Base-by-base conservation (phyloP, 1,139 yeast species). In the Zygotorulaspora mrakii region DNA sequence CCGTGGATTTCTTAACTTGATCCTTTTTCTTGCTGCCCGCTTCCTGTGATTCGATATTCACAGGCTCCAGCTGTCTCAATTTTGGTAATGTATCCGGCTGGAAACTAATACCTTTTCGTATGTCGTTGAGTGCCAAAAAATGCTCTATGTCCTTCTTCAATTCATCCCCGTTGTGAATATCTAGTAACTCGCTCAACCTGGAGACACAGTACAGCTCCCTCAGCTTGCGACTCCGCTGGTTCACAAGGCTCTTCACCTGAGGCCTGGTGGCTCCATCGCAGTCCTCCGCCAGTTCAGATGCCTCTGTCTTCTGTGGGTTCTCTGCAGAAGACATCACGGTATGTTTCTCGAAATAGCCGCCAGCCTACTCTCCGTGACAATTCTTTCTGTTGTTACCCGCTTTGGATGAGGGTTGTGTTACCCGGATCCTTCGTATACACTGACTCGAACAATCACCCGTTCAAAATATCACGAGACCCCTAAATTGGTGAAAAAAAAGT, bases 171-270 rank as follows among this genome's bases (percentile, higher is more conserved):
- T 57, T 48, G 7, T 43, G 54, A 8, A 57, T 47, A 6, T 47
- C 46, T 22, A 56, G 20, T 49, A 61, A 11, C 51, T 61, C 50
- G 57, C 53, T 39, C 55, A 68, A 35, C 44, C 69, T 64, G 1
- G 80, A 71, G 4, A 78, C 69, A 46, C 76, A 73, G 53, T 74
- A 77, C 17, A 78, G 59, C 53, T 77, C 81, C 1, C 78, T 67
- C 23, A 78, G 61, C 53, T 75, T 76, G 18, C 77, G 62, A 51
- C 75, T 76, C 36, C 83, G 63, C 35, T 61, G 58, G 39, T 64
- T 60, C n/a, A 69, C 55, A 23, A 70, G 52, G 22, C 64, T 67
- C 44, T 54, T 49, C 16, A 40, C 35, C 16, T 37, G 37, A 2
- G 32, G 25, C 17, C 32, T 37, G 18, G 23, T 17, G n/a, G 20